A percentile compares a stretch with the other conserved stretches of the same genome.
Evolutionary conservation across 139 green algal genomes (phyloP).

Genomic region (Eudorina sp.): DNA sequence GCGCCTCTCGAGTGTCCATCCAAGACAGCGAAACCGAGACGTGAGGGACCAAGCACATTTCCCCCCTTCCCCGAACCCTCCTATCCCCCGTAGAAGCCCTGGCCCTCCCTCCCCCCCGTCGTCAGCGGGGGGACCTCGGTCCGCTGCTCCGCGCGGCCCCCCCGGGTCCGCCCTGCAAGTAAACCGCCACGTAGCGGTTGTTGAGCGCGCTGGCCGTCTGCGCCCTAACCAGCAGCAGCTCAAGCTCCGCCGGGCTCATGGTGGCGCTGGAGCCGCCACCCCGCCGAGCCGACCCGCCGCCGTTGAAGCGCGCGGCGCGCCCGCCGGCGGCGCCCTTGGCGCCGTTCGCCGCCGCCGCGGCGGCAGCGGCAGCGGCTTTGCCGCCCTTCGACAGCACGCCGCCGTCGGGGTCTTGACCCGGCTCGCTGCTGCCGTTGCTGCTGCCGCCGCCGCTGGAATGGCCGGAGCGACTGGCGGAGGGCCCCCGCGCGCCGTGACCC

Average conservation of each 20-base stretch:
- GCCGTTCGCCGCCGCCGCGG: neutral
- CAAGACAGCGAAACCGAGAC: too few species aligned
- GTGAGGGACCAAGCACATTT: too few species aligned
- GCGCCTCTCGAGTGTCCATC: too few species aligned
- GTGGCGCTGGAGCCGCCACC: neutral
- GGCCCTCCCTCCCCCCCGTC: too few species aligned
- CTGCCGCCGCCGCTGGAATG: neutral
- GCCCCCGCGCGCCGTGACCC: too few species aligned
- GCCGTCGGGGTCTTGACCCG: neutral
- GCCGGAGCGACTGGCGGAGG: too few species aligned
- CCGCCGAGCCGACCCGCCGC: neutral
- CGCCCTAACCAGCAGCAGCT: conserved; percentile 31
- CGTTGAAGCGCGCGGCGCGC: conserved; percentile 5
- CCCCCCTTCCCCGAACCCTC: too few species aligned
- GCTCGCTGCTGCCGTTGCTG: neutral
- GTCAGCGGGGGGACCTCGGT: neutral
- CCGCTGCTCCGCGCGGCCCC: neutral
- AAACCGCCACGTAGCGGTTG: conserved; percentile 36
- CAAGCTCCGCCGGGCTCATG: neutral
- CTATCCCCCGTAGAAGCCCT: too few species aligned
- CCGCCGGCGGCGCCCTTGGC: neutral
- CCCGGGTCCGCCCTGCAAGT: neutral
- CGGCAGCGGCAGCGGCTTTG: neutral
- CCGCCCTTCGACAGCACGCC: neutral
- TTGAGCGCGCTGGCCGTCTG: conserved; percentile 18